Conservation (phyloP, 2,329 filamentous ascomycete genomes). For the Cladosporium phlei region DNA sequence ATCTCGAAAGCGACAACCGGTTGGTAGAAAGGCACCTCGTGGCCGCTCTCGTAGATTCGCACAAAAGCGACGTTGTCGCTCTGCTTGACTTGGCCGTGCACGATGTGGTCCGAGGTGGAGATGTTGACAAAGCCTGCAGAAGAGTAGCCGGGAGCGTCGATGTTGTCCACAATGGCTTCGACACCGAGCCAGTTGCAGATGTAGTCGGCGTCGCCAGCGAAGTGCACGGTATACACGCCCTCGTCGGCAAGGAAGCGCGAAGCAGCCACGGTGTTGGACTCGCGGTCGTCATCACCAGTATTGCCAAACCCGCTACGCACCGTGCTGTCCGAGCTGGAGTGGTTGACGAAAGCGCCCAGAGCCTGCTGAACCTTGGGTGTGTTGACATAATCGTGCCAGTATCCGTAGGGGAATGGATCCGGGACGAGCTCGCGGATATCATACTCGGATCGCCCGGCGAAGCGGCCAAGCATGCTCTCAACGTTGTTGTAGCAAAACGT, state of each 20-base stretch:
- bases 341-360: conserved; percentile 58
- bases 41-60: conserved; percentile 47
- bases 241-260: conserved; percentile 36
- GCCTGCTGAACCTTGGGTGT: conserved; percentile 50
- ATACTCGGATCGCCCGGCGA: conserved; percentile 53
- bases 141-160: conserved; percentile 39
- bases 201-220: conserved; percentile 47
- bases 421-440: conserved; percentile 54
- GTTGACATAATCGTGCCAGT: conserved; percentile 57
- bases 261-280: conserved; percentile 40
- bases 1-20: conserved; percentile 43
- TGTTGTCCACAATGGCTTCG: conserved; percentile 37
- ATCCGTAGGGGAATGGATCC: conserved; percentile 55
- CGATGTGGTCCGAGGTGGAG: conserved; percentile 39
- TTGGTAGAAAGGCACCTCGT: conserved; percentile 53
- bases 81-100: conserved; percentile 52
- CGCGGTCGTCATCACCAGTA: conserved; percentile 49
- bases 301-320: conserved; percentile 43
- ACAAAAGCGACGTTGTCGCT: conserved; percentile 48
- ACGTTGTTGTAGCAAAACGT: conserved; percentile 53
- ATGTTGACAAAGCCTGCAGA: conserved; percentile 47
- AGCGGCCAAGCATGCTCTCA: conserved; percentile 49
- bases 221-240: conserved; percentile 40
- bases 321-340: conserved; percentile 40
- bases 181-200: conserved; percentile 47